phyloP scores from a whole-genome alignment of 352 stramenopile genomes.

The Phytophthora cactorum region DNA sequence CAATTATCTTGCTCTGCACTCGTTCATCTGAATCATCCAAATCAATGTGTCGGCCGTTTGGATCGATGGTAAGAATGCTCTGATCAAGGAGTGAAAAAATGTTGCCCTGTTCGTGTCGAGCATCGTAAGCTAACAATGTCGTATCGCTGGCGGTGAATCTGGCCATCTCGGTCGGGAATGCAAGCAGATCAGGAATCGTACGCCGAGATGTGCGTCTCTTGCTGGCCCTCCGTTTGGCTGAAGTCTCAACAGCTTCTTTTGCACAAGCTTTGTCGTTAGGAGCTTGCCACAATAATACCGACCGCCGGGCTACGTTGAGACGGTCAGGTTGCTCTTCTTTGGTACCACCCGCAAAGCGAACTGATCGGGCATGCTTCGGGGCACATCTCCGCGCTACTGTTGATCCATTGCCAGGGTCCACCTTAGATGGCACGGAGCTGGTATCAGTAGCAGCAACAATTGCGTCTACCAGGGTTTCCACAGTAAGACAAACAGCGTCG shows the following conservation, averaged over 20 bases:
- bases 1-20: constrained; percentile 46
- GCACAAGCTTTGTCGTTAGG: constrained; percentile 19
- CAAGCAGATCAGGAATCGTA: constrained; percentile 26
- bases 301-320: constrained; percentile 12
- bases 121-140: constrained; percentile 63
- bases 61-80: constrained; percentile 59
- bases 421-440: not conserved
- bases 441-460: not conserved
- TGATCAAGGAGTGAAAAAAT: constrained; percentile 63
- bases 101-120: constrained; percentile 52
- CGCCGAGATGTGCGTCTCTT: constrained; percentile 40
- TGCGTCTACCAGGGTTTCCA: constrained; percentile 16
- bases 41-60: constrained; percentile 52
- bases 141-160: constrained; percentile 38
- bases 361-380: constrained; percentile 13
- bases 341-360: constrained; percentile 15
- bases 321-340: constrained; percentile 11
- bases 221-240: constrained; percentile 35
- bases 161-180: constrained; percentile 34
- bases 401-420: not conserved
- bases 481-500: constrained; percentile 2
- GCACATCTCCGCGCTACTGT: constrained; percentile 6
- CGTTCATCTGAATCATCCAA: constrained; percentile 50
- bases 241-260: constrained; percentile 32
- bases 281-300: constrained; percentile 30